Evolutionary conservation across 2,329 filamentous ascomycete genomes (phyloP).

Genomic region (Orbilia javanica): DNA sequence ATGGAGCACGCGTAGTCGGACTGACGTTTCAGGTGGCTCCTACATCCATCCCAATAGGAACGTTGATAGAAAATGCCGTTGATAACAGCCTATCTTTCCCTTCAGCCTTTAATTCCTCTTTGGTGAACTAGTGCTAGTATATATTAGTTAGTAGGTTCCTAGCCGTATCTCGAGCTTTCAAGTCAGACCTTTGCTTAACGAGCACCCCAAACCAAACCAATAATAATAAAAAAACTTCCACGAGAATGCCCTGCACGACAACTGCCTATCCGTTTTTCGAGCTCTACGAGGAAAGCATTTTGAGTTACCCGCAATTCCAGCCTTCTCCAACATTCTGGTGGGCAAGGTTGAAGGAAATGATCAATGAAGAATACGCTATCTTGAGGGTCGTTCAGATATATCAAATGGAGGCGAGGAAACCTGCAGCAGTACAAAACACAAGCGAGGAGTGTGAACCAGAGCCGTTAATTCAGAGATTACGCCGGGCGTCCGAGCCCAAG

Average conservation of each 20-base stretch:
- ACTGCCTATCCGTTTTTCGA: constrained; percentile 54
- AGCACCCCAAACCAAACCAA: background rate
- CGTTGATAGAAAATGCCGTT: constrained; percentile 3
- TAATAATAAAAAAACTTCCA: background rate
- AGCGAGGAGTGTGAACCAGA: constrained; percentile 8
- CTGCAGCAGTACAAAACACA: background rate
- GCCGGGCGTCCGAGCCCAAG: constrained; percentile 8
- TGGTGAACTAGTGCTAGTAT: background rate
- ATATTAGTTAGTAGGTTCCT: background rate
- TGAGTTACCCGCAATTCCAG: constrained; percentile 31
- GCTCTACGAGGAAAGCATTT: constrained; percentile 49
- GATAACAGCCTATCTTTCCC: constrained; percentile 27
- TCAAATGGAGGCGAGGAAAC: constrained; percentile 12
- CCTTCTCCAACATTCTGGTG: constrained; percentile 37
- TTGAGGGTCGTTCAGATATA: constrained; percentile 38
- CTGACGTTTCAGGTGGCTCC: constrained; percentile 14
- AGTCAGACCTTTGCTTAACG: background rate
- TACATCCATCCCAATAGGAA: constrained; percentile 6
- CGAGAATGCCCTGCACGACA: constrained; percentile 36
- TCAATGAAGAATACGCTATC: constrained; percentile 54
- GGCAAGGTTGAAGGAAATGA: constrained; percentile 37
- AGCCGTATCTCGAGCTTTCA: background rate
- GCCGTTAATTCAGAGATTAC: constrained; percentile 38
- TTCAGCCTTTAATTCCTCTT: constrained; percentile 20
- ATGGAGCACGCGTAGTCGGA: constrained; percentile 3